phyloP scores from a whole-genome alignment of 257 asterid genomes.

The Capsicum pubescens region DNA sequence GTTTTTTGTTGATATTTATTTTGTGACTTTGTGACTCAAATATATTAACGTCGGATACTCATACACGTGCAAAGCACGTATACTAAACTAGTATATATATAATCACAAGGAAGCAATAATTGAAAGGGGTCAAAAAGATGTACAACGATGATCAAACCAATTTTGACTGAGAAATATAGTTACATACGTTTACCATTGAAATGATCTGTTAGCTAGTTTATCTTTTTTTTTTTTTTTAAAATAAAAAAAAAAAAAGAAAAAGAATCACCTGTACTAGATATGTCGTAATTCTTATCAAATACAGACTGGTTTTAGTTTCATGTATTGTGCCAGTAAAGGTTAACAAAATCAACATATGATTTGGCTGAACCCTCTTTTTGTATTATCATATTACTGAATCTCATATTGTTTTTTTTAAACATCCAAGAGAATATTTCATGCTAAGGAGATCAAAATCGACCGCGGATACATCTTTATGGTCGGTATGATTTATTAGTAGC shows the following conservation, averaged over 20 bases:
- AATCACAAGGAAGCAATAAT: neutral
- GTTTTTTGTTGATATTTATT: too few species aligned
- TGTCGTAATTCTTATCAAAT: neutral
- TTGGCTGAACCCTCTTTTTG: neutral
- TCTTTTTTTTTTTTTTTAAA: neutral
- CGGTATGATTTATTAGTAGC: neutral
- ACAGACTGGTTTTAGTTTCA: neutral
- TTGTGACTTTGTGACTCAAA: too few species aligned
- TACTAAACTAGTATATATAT: too few species aligned
- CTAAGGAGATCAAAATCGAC: conserved; percentile 24
- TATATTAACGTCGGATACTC: too few species aligned
- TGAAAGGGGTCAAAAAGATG: neutral
- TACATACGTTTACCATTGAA: neutral
- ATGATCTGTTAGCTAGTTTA: neutral
- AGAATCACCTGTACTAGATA: neutral
- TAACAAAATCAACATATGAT: neutral
- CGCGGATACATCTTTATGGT: conserved; percentile 6
- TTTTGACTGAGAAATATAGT: neutral
- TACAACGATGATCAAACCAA: neutral
- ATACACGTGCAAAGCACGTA: too few species aligned
- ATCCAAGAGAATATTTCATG: neutral
- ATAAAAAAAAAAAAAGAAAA: too few species aligned
- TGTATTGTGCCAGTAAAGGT: neutral
- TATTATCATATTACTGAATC: conserved; percentile 10
- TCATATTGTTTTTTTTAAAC: neutral